Evolutionary conservation across 495 filamentous ascomycete species (phyloP).

Genomic region (Trichocladium uniseriatum): DNA sequence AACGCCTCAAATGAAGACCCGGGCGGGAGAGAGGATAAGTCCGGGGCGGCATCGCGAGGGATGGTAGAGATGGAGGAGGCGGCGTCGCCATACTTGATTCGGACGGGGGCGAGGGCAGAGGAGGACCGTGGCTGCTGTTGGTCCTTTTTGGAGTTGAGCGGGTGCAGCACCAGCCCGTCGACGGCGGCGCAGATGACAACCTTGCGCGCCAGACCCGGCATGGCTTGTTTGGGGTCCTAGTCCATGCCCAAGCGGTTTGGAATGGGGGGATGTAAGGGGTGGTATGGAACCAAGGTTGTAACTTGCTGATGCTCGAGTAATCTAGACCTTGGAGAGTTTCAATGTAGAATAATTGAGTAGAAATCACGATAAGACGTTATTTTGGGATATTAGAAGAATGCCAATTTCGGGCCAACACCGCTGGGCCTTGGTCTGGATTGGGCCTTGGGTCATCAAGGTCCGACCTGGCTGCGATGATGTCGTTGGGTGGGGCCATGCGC

Average conservation of each 20-base stretch:
- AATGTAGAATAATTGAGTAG: too few relatives aligned
- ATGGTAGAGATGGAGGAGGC: constrained; percentile 40
- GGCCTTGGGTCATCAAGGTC: not conserved
- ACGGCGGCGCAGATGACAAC: constrained; percentile 71
- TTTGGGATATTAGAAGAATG: not conserved
- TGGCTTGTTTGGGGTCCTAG: constrained; percentile 22
- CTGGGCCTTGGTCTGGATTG: not conserved
- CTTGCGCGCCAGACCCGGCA: constrained; percentile 72
- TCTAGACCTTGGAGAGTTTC: too few relatives aligned
- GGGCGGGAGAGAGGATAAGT: constrained; percentile 19
- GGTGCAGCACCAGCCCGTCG: constrained; percentile 80
- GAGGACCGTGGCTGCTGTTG: constrained; percentile 36
- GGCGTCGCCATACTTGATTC: constrained; percentile 67
- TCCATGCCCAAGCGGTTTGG: too few relatives aligned
- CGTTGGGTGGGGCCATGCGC: too few relatives aligned
- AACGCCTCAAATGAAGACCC: constrained; percentile 58
- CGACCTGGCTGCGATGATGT: constrained; percentile 10
- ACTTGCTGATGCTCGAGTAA: too few relatives aligned
- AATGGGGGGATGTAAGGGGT: too few relatives aligned
- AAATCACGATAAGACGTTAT: too few relatives aligned
- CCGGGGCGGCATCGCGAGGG: constrained; percentile 27
- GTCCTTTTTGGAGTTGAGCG: constrained; percentile 37
- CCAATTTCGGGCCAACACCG: not conserved
- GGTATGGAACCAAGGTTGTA: too few relatives aligned
- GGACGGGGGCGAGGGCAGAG: constrained; percentile 43